phyloP scores from a whole-genome alignment of 192 early-diverging fungal genomes.

The Piromyces sp. region DNA sequence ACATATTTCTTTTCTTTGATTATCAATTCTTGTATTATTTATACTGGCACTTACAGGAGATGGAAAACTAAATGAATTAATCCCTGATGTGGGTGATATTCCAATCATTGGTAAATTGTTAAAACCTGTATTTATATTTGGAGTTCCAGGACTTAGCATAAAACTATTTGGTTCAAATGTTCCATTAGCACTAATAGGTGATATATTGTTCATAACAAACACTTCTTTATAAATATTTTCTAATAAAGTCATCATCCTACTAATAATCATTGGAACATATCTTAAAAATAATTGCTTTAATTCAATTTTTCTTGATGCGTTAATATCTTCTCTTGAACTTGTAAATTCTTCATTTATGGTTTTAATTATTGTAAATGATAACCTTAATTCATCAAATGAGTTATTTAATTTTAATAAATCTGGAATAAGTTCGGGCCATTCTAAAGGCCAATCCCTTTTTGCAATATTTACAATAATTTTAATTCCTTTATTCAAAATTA shows the following conservation, averaged over 20 bases:
- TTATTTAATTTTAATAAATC: not conserved
- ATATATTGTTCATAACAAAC: not conserved
- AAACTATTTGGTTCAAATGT: not conserved
- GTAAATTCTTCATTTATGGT: not conserved
- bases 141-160: not conserved
- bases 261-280: not conserved
- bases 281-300: not conserved
- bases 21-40: not conserved
- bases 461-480: not conserved
- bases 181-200: not conserved
- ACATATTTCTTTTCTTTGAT: not conserved
- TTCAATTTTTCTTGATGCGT: not conserved
- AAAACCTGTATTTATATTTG: not conserved
- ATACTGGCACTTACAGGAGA: not conserved
- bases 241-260: not conserved
- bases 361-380: not conserved
- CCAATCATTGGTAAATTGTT: not conserved
- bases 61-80: not conserved
- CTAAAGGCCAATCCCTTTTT: not conserved
- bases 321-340: not conserved
- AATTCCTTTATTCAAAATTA: not conserved
- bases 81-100: not conserved
- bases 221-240: not conserved
- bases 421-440: not conserved
- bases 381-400: not conserved